Conservation (phyloP, 208 protist species). For the Acanthamoeba castellanii region DNA sequence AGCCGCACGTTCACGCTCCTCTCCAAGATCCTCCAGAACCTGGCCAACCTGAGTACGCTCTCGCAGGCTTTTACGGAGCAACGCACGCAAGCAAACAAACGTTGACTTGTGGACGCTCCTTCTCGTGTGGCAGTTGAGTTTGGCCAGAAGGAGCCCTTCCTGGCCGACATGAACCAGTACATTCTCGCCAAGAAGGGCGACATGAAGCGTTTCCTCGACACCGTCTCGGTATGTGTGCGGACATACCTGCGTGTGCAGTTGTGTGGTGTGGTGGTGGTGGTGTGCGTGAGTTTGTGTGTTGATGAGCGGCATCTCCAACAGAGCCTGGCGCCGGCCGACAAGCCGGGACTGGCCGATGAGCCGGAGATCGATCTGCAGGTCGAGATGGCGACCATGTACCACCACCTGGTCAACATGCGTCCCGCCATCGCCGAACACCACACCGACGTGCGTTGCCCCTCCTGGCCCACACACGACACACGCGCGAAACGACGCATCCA, state of each 20-base stretch:
- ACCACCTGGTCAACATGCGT: slow-evolving; percentile 35
- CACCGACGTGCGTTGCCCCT: too few relatives aligned
- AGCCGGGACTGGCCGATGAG: not conserved
- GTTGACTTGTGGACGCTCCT: not conserved
- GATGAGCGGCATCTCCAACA: not conserved
- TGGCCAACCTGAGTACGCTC: slow-evolving; percentile 31
- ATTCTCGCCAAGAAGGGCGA: slow-evolving; percentile 15
- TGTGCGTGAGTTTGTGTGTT: too few relatives aligned
- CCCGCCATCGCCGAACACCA: slow-evolving; percentile 1
- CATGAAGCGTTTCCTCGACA: slow-evolving; percentile 59
- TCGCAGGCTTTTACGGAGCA: not conserved
- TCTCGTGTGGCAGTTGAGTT: not conserved
- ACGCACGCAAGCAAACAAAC: not conserved
- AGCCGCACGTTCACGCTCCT: not conserved
- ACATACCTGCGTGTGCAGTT: too few relatives aligned
- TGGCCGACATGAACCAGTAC: slow-evolving; percentile 22
- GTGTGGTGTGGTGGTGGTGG: too few relatives aligned
- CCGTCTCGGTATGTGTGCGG: not conserved
- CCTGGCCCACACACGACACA: too few relatives aligned
- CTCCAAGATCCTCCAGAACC: slow-evolving; percentile 46
- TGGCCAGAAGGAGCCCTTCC: slow-evolving; percentile 49
- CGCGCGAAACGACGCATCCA: too few relatives aligned
- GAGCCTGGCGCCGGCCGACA: not conserved
- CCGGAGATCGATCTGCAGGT: slow-evolving; percentile 19
- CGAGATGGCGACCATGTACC: slow-evolving; percentile 6